These are phyloP conservation scores for Suillus plorans DNA, from an alignment of 768 basidiomycete species.

Conservation along the genomic window DNA sequence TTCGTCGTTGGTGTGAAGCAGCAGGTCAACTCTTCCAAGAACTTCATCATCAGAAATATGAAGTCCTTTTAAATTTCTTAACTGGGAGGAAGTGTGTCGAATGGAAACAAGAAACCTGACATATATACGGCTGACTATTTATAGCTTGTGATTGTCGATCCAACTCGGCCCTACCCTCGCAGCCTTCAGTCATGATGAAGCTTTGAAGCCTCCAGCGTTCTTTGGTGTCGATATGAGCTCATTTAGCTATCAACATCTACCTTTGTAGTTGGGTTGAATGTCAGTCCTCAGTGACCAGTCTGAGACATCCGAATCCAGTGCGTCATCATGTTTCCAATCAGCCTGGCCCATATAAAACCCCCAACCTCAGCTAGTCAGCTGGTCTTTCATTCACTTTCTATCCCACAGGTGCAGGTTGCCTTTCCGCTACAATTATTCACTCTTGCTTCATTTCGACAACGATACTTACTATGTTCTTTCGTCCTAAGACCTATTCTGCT, in stretches of 20 bases:
- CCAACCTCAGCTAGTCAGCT: not conserved
- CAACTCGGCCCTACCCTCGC: not conserved
- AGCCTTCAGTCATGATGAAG: not conserved
- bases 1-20: not conserved
- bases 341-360: not conserved
- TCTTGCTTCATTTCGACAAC: conserved; percentile 13
- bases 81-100: too few species aligned
- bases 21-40: not conserved
- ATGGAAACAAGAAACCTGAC: too few species aligned
- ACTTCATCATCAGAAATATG: too few species aligned
- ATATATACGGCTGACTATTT: too few species aligned
- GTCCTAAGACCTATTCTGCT: conserved; percentile 39
- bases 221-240: not conserved
- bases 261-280: not conserved
- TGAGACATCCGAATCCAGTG: not conserved
- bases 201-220: not conserved
- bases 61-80: too few species aligned
- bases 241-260: not conserved
- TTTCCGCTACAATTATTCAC: conserved; percentile 2
- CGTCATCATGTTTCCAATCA: conserved; percentile 2
- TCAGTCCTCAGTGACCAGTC: not conserved
- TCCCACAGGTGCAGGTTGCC: conserved; percentile 1
- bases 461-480: conserved; percentile 29
- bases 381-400: not conserved
- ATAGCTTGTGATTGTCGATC: too few species aligned